Conservation (phyloP, 208 protist genomes). For the Trypanosoma lewisi region DNA sequence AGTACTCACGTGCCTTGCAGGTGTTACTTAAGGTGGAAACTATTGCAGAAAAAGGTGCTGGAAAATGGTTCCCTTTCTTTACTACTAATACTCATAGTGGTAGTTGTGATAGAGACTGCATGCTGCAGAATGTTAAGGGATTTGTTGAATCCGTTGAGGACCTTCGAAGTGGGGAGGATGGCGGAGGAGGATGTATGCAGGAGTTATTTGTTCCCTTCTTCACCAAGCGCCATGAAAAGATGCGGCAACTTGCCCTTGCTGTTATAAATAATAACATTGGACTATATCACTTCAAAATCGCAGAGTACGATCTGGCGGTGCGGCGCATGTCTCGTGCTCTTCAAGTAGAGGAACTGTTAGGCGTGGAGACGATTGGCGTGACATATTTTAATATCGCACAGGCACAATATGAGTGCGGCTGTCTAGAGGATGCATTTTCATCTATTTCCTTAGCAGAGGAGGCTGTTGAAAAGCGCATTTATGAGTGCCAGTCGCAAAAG, state of each 20-base stretch:
- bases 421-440: constrained; percentile 33
- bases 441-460: constrained; percentile 47
- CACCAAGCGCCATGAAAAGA: constrained; percentile 36
- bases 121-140: not conserved
- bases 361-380: constrained; percentile 59
- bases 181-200: constrained; percentile 2
- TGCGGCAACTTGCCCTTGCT: constrained; percentile 38
- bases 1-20: constrained; percentile 57
- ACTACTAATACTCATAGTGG: no score
- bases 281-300: constrained; percentile 80
- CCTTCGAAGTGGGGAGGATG: not conserved
- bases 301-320: constrained; percentile 63
- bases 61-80: constrained; percentile 43
- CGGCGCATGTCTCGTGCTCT: constrained; percentile 44
- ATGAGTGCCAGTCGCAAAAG: constrained; percentile 20
- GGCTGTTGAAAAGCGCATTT: constrained; percentile 54
- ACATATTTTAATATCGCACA: constrained; percentile 85
- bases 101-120: no score
- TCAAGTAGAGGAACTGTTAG: constrained; percentile 51
- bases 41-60: constrained; percentile 38
- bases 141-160: constrained; percentile 14
- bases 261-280: constrained; percentile 77
- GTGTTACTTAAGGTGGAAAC: constrained; percentile 38
- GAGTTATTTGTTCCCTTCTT: constrained; percentile 65
- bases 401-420: constrained; percentile 39